Conservation (phyloP, 2,329 filamentous ascomycete species). For the Colletotrichum viniferum region DNA sequence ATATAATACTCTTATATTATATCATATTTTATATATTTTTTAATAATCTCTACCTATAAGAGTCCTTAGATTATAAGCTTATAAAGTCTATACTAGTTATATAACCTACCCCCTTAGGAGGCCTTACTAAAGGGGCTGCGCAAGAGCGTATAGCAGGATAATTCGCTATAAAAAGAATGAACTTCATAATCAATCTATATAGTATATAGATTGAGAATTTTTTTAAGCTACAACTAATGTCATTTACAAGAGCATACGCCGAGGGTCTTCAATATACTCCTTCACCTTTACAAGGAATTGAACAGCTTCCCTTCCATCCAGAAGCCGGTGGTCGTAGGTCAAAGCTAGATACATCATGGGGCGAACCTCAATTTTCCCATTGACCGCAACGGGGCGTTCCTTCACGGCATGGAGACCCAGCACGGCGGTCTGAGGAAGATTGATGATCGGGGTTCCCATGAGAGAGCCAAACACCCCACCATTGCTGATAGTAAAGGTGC, state of each 20-base stretch:
- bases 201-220: background rate
- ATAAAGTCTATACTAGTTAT: no score
- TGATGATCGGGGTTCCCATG: slow-evolving; percentile 98
- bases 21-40: no score
- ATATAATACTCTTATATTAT: no score
- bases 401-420: slow-evolving; percentile 96
- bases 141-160: no score
- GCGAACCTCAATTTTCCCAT: slow-evolving; percentile 92
- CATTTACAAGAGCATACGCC: slow-evolving; percentile 79
- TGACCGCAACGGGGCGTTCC: slow-evolving; percentile 85
- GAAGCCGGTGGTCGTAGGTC: slow-evolving; percentile 94
- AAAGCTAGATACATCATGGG: slow-evolving; percentile 99
- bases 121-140: no score
- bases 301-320: slow-evolving; percentile 94
- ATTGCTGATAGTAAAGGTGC: slow-evolving; percentile 98
- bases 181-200: background rate
- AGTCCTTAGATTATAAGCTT: no score
- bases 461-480: slow-evolving; percentile 96
- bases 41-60: no score
- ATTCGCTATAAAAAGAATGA: background rate
- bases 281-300: slow-evolving; percentile 97
- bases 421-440: slow-evolving; percentile 90
- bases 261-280: slow-evolving; percentile 95
- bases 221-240: background rate
- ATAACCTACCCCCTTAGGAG: no score